Percentiles rank a stretch among this genome's conserved stretches.
These are phyloP conservation scores for Rhizopus arrhizus DNA, from an alignment of 371 early-diverging fungal species.

Conservation along the genomic window DNA sequence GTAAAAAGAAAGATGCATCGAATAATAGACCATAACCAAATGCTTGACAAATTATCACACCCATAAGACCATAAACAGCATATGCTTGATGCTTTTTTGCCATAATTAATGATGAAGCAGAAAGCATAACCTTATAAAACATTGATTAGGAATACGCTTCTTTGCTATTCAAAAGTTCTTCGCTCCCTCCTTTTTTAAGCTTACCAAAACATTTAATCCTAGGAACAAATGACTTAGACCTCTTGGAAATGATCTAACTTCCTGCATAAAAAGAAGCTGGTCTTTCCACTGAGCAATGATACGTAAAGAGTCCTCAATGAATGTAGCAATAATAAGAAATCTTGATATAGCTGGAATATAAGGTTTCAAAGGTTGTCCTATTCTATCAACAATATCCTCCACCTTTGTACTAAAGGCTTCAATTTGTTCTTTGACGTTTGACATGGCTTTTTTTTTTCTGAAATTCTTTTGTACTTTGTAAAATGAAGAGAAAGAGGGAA, in stretches of 20 bases:
- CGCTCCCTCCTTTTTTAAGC: conserved; percentile 19
- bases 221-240: conserved; percentile 85
- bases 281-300: conserved; percentile 87
- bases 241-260: conserved; percentile 77
- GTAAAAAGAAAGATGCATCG: conserved; percentile 86
- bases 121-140: conserved; percentile 66
- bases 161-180: neutral
- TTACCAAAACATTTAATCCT: conserved; percentile 72
- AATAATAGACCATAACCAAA: conserved; percentile 93
- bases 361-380: conserved; percentile 87
- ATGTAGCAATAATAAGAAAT: conserved; percentile 92
- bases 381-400: conserved; percentile 76
- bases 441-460: conserved; percentile 14
- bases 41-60: conserved; percentile 84
- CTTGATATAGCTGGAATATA: conserved; percentile 88
- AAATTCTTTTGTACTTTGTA: neutral
- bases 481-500: conserved; percentile 3
- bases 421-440: conserved; percentile 34
- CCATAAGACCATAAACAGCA: conserved; percentile 80
- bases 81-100: conserved; percentile 74
- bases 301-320: conserved; percentile 91
- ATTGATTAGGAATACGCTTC: too few species aligned
- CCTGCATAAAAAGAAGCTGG: conserved; percentile 81
- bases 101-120: conserved; percentile 78
- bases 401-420: conserved; percentile 51